Percentiles rank a stretch among this genome's conserved stretches.
Conservation (phyloP, 805 yeast species). For the Candida bentonensis region DNA sequence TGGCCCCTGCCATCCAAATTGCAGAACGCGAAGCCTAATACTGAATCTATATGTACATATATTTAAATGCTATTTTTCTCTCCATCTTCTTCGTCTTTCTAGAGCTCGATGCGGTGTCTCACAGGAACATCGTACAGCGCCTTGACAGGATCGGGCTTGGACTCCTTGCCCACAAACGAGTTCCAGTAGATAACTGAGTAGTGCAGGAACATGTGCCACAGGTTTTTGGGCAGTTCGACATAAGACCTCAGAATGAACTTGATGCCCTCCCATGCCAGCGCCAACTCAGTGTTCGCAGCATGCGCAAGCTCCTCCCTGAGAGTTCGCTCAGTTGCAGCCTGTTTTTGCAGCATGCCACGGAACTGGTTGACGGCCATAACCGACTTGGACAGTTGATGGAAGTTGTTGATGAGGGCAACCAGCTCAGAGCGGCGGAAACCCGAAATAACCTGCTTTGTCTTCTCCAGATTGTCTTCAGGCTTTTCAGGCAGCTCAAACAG, state of each 20-base stretch:
- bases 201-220: conserved; percentile 36
- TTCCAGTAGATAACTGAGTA: conserved; percentile 55
- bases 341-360: conserved; percentile 15
- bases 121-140: neutral
- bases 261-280: conserved; percentile 44
- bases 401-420: conserved; percentile 82
- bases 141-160: neutral
- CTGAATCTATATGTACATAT: too few relatives aligned
- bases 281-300: conserved; percentile 33
- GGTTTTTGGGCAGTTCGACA: conserved; percentile 48
- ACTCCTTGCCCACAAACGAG: conserved; percentile 44
- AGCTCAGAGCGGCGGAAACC: conserved; percentile 66
- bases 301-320: conserved; percentile 25
- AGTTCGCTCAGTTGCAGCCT: conserved; percentile 9
- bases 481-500: conserved; percentile 61
- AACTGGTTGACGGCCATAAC: conserved; percentile 62
- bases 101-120: neutral
- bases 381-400: conserved; percentile 81
- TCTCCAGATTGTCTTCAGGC: conserved; percentile 29
- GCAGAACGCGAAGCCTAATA: too few relatives aligned
- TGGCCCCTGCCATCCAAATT: too few relatives aligned
- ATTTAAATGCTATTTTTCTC: too few relatives aligned
- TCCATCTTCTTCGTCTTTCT: too few relatives aligned
- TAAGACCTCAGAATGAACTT: conserved; percentile 55
- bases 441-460: conserved; percentile 34